Evolutionary conservation across 345 rosid genomes (phyloP).

Genomic region (Brassica carinata): DNA sequence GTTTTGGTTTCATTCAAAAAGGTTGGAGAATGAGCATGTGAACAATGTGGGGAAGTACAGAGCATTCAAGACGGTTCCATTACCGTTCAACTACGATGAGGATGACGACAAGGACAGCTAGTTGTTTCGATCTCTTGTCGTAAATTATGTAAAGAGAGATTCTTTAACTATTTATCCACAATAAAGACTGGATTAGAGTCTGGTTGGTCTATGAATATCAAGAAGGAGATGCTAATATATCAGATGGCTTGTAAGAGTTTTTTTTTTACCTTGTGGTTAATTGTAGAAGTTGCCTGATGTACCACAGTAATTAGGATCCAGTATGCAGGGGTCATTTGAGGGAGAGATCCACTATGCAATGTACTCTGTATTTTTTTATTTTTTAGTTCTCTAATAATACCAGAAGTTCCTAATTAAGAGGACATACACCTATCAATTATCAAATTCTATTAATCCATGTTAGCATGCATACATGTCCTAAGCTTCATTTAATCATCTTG

Average conservation of each 20-base stretch:
- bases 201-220: slow-evolving; percentile 1
- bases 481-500: not conserved
- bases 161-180: slow-evolving; percentile 1
- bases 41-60: slow-evolving; percentile 68
- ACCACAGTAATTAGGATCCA: slow-evolving; percentile 13
- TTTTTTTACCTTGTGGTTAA: slow-evolving; percentile 13
- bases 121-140: not conserved
- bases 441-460: slow-evolving; percentile 53
- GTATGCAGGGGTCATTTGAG: not conserved
- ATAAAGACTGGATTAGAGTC: slow-evolving; percentile 4
- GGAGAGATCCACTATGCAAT: slow-evolving; percentile 1
- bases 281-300: slow-evolving; percentile 14
- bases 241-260: not conserved
- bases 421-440: not conserved
- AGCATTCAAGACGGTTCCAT: slow-evolving; percentile 76
- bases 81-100: slow-evolving; percentile 66
- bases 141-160: not conserved
- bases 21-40: slow-evolving; percentile 78
- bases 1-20: slow-evolving; percentile 31
- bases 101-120: slow-evolving; percentile 59
- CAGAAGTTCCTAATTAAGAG: not conserved
- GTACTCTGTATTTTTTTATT: not conserved
- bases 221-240: not conserved
- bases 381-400: not conserved
- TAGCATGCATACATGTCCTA: slow-evolving; percentile 21